Base-by-base conservation (phyloP, 2,329 filamentous ascomycete genomes). In the Ophiocordyceps robertsii region DNA sequence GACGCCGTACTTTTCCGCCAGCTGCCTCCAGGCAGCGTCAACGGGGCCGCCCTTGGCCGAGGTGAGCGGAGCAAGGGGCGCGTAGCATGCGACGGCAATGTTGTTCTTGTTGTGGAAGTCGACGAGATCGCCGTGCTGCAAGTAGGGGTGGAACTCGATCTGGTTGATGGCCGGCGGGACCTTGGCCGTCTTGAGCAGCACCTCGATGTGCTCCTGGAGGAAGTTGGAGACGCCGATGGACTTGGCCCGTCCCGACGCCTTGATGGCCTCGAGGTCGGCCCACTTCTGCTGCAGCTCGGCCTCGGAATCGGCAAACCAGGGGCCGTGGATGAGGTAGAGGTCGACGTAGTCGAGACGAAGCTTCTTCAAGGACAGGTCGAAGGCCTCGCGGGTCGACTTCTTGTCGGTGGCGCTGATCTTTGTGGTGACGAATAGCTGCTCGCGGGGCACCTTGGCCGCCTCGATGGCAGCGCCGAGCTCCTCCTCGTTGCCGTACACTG, bases 221-320 rank as follows among this genome's bases (percentile, higher is more conserved):
- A 83, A 90, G 65, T 90, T 92, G 53, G 80, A 85, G 13, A 92
- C 79, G 41, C 85, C 85, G 51, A 92, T 87, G 43, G 80, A 77
- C 49, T 69, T 72, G 39, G 76, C 78, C 46, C 74, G 74, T 47
- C 82, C 82, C 2, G 74, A 72, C 37, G 73, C 73, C 56, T 79
- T 71, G 68, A 89, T 77, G 29, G 74, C 75, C 54, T 83, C 77
- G 50, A 80, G 56, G 43, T 75, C 68, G 35, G 70, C 68, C 77
- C 77, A 82, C 44, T 67, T 66, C 37, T 59, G 49, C 56, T 77
- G 83, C 57, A 88, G 59, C 31, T 72, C 65, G 44, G 63, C 62
- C 10, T 67, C 66, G 6, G 58, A 59, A 3, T 65, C 60, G 44
- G 70, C 68, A 50, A 71, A 72, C 52, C 64, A 78, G 13, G 77